Evolutionary conservation across 2,329 filamentous ascomycete genomes (phyloP).

Genomic region (Aspergillus thermomutatus): DNA sequence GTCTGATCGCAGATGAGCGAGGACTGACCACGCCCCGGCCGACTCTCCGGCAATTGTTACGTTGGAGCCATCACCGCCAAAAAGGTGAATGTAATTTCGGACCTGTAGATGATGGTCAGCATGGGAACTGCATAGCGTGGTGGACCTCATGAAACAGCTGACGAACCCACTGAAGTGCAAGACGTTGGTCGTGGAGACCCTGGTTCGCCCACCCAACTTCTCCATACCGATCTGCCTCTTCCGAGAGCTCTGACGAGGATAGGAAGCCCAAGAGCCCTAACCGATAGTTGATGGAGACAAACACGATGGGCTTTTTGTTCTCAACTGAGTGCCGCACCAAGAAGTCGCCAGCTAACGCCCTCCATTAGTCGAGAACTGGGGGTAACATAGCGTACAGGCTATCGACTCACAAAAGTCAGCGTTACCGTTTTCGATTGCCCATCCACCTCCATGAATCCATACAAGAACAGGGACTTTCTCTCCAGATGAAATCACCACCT

Average conservation of each 20-base stretch:
- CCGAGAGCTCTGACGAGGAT: not conserved
- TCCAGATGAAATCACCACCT: not conserved
- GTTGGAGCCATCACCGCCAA: not conserved
- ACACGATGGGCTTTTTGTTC: not conserved
- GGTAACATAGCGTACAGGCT: too few species aligned
- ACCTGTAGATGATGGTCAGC: not conserved
- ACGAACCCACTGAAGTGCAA: not conserved
- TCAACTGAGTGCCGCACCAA: not conserved
- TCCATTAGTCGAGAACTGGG: too few species aligned
- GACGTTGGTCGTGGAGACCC: conserved; percentile 2
- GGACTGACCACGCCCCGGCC: conserved; percentile 3
- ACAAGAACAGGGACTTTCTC: not conserved
- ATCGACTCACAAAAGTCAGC: not conserved
- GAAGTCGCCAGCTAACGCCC: not conserved
- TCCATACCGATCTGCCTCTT: not conserved
- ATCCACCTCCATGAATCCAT: conserved; percentile 3
- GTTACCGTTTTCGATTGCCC: not conserved
- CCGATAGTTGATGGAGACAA: conserved; percentile 2
- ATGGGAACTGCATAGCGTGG: not conserved
- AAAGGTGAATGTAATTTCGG: not conserved
- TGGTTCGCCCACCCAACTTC: not conserved
- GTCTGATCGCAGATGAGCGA: not conserved
- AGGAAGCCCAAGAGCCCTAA: conserved; percentile 1
- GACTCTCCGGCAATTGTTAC: conserved; percentile 1
- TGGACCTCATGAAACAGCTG: too few species aligned